Evolutionary conservation across 2,329 filamentous ascomycete species (phyloP).

Genomic region (Rosellinia necatrix): DNA sequence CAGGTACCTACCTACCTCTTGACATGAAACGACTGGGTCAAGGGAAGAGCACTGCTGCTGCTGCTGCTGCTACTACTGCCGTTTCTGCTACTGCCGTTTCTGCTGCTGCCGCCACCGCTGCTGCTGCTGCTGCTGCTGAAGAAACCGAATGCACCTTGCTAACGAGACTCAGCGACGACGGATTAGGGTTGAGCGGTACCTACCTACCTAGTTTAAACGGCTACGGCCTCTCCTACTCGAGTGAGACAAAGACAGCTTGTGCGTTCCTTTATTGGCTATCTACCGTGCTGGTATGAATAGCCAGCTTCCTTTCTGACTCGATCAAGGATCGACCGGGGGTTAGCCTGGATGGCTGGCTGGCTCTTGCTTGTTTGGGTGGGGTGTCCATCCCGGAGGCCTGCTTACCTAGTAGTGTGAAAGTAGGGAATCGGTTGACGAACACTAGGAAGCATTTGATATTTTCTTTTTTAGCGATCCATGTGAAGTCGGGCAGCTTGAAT

Average conservation of each 20-base stretch:
- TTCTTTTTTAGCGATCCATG: constrained; percentile 6
- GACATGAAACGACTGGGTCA: no score
- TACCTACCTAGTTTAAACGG: constrained; percentile 11
- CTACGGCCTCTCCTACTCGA: constrained; percentile 17
- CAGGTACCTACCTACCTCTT: no score
- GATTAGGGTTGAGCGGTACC: constrained; percentile 16
- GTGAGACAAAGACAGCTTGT: constrained; percentile 31
- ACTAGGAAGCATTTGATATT: not conserved
- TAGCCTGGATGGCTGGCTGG: constrained; percentile 28
- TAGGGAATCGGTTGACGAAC: constrained; percentile 10
- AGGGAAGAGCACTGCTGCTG: no score
- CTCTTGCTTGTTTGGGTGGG: constrained; percentile 20
- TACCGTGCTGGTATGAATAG: constrained; percentile 20
- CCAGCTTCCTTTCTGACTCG: constrained; percentile 42
- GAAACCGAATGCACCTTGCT: constrained; percentile 10
- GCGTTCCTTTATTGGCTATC: constrained; percentile 23
- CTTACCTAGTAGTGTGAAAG: constrained; percentile 9
- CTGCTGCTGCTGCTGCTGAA: no score
- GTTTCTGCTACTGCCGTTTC: no score
- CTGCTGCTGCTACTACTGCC: no score
- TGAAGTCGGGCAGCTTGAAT: constrained; percentile 7
- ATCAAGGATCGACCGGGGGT: constrained; percentile 36
- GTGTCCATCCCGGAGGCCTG: constrained; percentile 11
- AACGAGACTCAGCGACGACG: not conserved
- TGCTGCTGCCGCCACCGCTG: no score